Evolutionary conservation across 345 rosid genomes (phyloP), one percentile per base, ranked within the genome.

Genomic region (Bruguiera sexangula): DNA sequence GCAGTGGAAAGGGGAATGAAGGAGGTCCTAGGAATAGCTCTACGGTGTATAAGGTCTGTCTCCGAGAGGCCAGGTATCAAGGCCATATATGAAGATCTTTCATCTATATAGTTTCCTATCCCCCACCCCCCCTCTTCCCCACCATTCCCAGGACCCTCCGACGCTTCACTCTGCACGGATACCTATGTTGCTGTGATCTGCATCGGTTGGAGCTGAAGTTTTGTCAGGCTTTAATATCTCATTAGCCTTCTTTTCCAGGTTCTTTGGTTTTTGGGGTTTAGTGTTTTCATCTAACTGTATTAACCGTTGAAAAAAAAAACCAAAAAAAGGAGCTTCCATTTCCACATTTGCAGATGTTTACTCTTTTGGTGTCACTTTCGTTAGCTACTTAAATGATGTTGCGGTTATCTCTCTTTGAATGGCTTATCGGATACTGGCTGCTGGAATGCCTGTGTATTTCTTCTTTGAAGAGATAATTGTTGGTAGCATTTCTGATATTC

Each of bases 21-120:
- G 84, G 97, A 90, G 81, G 96, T 90, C 69, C 96, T 88, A 30
- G 96, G 89, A 70, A 82, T 95, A 59, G 97, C 96, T n/a, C 70
- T 87, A 66, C 70, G 92, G 71, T 92, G 97, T 68, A 81, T 90
- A 77, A 80, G 96, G 68, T 85, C 96, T 0, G 87, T 92, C 37
- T 90, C 97, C 6, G 96, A 92, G 81, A 89, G 99, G 75, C 92
- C 96, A 24, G 99, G 99, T 67, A 95, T 92, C 79, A 95, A 95
- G 87, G 83, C 93, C 62, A 87, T 92, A 65, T 95, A 95, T 60
- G 99, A 95, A 84, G 99, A 95, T 82, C 96, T 95, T 26, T 95
- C 99, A 13, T 92, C 99, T 0, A 85, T 95, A 70, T 94, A 88
- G 79, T 27, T 50, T 66, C 18, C 20, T 19, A 56, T 50, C 34